Evolutionary conservation across 2,329 filamentous ascomycete species (phyloP), one percentile per base, ranked within the genome.

Genomic region (Alternaria hordeiaustralica): DNA sequence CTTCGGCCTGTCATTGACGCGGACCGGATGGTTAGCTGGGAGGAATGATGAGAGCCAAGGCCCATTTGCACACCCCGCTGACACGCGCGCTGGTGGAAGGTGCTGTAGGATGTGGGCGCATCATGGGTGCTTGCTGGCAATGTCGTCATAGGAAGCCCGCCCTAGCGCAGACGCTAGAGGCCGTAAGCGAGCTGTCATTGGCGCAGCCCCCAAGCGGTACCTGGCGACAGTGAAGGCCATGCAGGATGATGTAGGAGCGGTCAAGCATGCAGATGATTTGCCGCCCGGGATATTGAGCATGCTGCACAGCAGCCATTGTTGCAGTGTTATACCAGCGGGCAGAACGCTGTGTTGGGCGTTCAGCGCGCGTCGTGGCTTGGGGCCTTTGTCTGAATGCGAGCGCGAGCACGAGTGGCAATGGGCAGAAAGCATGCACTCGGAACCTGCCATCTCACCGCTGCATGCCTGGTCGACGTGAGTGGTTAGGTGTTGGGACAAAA

Each of bases 41-140:
- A 64, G 53, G 33, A 41, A 71, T 71, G 68, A 74, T 71, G 72
- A 69, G 63, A 64, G 73, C 74, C 74, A 75, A 76, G 75, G 47
- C 64, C 36, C 18, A 45, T 45, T 25, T 65, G 59, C 60, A 62
- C 63, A 50, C 58, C 55, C 55, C 68, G 67, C 61, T 71, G 61
- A 70, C 71, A 69, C 64, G 62, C 62, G 55, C 18, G 55, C 54
- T 58, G 58, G 45, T 43, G 66, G 47, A 57, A 44, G 43, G 59
- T 55, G 55, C 50, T 49, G 47, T 55, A 57, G 47, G 45, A 63
- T 63, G 47, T 63, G 68, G 68, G n/a, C 49, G 60, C 62, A 65
- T 53, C 61, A 43, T 63, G 69, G 68, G 26, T 51, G 62, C 62
- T 67, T 53, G 64, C 58, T 55, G 21, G 30, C 11, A 33, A 59